Percentiles rank a stretch among this genome's conserved stretches.
Evolutionary conservation across 2,329 filamentous ascomycete genomes (phyloP).

Genomic region (Didymella glomerata): DNA sequence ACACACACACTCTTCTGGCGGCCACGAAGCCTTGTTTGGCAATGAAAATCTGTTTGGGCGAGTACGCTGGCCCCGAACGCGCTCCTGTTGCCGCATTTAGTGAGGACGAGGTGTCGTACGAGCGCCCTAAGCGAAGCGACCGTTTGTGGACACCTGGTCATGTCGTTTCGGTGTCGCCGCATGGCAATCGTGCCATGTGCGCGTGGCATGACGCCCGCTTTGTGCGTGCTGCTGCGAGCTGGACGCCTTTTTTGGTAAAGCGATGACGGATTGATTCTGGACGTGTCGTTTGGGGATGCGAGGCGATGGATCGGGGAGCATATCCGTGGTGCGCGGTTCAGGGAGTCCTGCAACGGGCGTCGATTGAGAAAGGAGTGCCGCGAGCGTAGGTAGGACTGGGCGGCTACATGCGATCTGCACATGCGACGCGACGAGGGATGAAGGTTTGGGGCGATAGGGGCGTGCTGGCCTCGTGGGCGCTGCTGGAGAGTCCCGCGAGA

Average conservation of each 20-base stretch:
- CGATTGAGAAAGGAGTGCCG: neutral
- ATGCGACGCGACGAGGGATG: conserved; percentile 2
- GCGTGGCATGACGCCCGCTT: conserved; percentile 14
- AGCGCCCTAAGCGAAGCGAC: conserved; percentile 13
- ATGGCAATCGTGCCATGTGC: conserved; percentile 11
- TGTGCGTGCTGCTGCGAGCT: conserved; percentile 3
- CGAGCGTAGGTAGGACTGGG: neutral
- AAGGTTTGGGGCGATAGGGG: neutral
- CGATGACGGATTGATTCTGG: conserved; percentile 8
- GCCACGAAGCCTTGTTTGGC: conserved; percentile 1
- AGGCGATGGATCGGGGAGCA: neutral
- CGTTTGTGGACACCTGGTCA: conserved; percentile 18
- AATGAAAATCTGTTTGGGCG: conserved; percentile 8
- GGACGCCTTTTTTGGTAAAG: conserved; percentile 6
- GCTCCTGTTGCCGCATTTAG: conserved; percentile 10
- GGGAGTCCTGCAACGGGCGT: neutral
- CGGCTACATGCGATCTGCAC: conserved; percentile 2
- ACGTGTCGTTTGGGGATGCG: neutral
- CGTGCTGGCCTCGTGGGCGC: neutral
- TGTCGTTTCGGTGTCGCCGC: conserved; percentile 11
- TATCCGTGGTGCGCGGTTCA: neutral
- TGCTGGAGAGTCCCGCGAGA: neutral
- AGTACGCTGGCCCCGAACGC: conserved; percentile 2
- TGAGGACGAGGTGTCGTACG: neutral
- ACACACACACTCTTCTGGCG: conserved; percentile 1